Base-by-base conservation (phyloP, 1,284 basidiomycete species). In the Porphyrellus sp. region DNA sequence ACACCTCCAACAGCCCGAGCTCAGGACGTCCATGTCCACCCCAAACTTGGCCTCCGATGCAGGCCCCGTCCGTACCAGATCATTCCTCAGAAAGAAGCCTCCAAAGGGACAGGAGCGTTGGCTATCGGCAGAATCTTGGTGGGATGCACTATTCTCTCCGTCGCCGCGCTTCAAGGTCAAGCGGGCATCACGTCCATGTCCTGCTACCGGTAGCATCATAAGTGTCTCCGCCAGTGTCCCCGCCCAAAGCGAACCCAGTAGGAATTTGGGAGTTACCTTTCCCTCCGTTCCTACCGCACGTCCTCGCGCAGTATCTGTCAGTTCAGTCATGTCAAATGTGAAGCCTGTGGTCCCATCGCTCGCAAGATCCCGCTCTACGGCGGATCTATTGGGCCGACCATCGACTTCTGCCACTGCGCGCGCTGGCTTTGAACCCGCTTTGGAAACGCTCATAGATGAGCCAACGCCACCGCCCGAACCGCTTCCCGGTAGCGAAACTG, bases 91-190 rank as follows among this genome's bases (percentile, higher is more conserved):
- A 49, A 63, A 53, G 51, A 51, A 40, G 23, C 34, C 46, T 7
- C 50, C 64, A 21, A 78, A 72, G 63, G 70, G 72, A 20, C 80
- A 74, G 56, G 83, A 86, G 34, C 73, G 81, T 8, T 88, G 85
- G 84, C 61, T 89, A 2, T 79, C 82, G 2, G 79, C 86, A 0
- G 85, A 89, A 69, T 83, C 84, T 11, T 88, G 87, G 85, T 90
- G 88, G 67, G 86, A 89, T 59, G 87, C 86, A 2, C 59, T 90
- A 4, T 68, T 90, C 37, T 83, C 89, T 51, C 88, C 87, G 4
- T 77, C 85, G 0, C 88, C 87, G 6, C 76, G 86, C 44, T 79
- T 90, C 59, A 80, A 78, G 60, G 56, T 83, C 50, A 62, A 55
- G 53, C 67, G 67, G 23, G 42, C 42, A 2, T 50, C 52, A 15